phyloP scores from a whole-genome alignment of 228 moss, liverwort and hornwort genomes.

The Sphagnum magellanicum region DNA sequence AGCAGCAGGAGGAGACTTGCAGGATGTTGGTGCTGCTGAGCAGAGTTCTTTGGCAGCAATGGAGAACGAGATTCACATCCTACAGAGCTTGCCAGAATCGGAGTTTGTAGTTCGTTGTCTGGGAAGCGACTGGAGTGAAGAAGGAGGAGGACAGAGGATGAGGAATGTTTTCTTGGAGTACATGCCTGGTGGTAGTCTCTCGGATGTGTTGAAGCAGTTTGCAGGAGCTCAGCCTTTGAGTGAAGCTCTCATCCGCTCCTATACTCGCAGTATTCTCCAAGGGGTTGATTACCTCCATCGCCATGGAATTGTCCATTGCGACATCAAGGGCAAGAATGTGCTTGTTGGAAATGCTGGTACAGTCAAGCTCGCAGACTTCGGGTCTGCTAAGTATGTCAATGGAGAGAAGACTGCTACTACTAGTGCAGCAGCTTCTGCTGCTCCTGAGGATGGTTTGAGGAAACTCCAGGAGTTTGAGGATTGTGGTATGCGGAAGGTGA shows the following conservation, averaged over 20 bases:
- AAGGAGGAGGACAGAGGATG: constrained; percentile 31
- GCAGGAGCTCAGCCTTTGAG: constrained; percentile 17
- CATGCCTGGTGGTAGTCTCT: constrained; percentile 49
- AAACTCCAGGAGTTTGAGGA: too few species aligned
- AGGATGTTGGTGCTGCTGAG: constrained; percentile 21
- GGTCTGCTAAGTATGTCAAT: constrained; percentile 12
- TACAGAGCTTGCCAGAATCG: constrained; percentile 33
- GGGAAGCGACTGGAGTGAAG: constrained; percentile 29
- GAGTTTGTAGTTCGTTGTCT: constrained; percentile 43
- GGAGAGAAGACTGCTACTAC: neutral
- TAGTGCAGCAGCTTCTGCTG: neutral
- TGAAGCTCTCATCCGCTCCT: constrained; percentile 9
- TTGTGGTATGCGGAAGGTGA: constrained; percentile 18
- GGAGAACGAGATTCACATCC: constrained; percentile 48
- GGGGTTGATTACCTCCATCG: constrained; percentile 7
- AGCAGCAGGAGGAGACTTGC: too few species aligned
- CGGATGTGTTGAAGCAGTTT: constrained; percentile 54
- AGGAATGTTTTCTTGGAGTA: constrained; percentile 54
- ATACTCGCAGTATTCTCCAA: constrained; percentile 11
- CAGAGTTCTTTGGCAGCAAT: constrained; percentile 29
- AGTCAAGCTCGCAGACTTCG: constrained; percentile 19
- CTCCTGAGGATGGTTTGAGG: too few species aligned
- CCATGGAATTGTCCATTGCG: constrained; percentile 7
- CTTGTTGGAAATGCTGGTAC: constrained; percentile 5
- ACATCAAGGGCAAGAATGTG: constrained; percentile 20